Conservation (phyloP, 2,329 filamentous ascomycete genomes). For the Fusarium annulatum region DNA sequence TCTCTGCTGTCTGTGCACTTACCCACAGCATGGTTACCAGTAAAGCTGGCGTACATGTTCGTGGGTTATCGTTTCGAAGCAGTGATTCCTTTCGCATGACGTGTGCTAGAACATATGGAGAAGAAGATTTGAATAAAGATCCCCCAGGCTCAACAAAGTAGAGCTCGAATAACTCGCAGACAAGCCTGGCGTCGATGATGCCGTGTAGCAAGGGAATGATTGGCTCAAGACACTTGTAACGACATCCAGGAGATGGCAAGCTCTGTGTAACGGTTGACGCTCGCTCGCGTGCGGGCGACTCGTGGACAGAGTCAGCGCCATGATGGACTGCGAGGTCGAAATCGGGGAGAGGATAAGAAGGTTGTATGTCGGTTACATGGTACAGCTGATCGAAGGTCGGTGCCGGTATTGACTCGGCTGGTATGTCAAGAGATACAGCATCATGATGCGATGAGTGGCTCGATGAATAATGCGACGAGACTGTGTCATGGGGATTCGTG, state of each 20-base stretch:
- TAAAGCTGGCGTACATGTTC: neutral
- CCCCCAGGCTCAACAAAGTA: neutral
- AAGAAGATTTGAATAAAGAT: neutral
- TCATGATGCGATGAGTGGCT: neutral
- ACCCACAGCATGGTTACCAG: neutral
- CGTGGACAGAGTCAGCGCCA: neutral
- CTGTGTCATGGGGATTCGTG: neutral
- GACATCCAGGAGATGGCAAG: neutral
- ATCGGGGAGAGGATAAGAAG: neutral
- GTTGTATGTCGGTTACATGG: neutral
- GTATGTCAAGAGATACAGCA: neutral
- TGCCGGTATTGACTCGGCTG: neutral
- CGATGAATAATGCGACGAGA: neutral
- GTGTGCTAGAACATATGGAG: neutral
- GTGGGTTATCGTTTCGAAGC: neutral
- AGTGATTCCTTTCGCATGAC: neutral
- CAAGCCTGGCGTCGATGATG: neutral
- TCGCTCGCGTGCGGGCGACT: neutral
- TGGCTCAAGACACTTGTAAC: neutral
- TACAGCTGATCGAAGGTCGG: neutral
- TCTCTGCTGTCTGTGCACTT: constrained; percentile 1
- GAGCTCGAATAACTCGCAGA: neutral
- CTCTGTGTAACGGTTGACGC: neutral
- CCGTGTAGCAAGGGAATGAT: neutral
- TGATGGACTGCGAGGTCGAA: neutral